Evolutionary conservation across 768 basidiomycete genomes (phyloP).

Genomic region (Leccinum barrowsii): DNA sequence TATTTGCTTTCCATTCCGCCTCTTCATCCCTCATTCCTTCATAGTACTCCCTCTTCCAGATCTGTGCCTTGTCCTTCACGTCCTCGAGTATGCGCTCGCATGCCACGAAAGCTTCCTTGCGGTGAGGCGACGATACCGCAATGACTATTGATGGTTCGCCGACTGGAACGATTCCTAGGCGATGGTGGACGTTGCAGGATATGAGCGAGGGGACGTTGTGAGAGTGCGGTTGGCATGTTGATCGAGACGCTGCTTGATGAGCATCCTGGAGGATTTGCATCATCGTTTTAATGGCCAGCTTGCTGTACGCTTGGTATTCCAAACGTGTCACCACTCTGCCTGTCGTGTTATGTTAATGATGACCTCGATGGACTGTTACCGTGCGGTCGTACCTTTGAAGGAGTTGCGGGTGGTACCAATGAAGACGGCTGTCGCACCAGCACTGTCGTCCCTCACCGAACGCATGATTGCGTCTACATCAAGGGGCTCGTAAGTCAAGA

Average conservation of each 20-base stretch:
- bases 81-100: constrained; percentile 85
- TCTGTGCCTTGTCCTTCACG: constrained; percentile 78
- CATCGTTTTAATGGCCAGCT: constrained; percentile 77
- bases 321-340: constrained; percentile 68
- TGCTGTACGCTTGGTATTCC: constrained; percentile 83
- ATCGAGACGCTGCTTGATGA: constrained; percentile 39
- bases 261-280: constrained; percentile 51
- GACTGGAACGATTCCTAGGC: constrained; percentile 73
- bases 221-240: constrained; percentile 36
- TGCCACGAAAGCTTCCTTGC: constrained; percentile 74
- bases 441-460: constrained; percentile 58
- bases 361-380: not conserved
- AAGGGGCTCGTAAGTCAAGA: constrained; percentile 57
- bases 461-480: constrained; percentile 54
- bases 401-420: constrained; percentile 85
- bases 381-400: constrained; percentile 58
- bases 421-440: constrained; percentile 74
- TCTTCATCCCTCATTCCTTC: constrained; percentile 59
- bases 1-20: constrained; percentile 71
- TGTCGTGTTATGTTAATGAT: constrained; percentile 27
- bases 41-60: constrained; percentile 92
- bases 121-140: constrained; percentile 79
- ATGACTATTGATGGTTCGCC: constrained; percentile 83
- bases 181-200: constrained; percentile 66
- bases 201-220: constrained; percentile 39